phyloP scores from a whole-genome alignment of 2,329 filamentous ascomycete genomes.

The Ophidiomyces ophidiicola region DNA sequence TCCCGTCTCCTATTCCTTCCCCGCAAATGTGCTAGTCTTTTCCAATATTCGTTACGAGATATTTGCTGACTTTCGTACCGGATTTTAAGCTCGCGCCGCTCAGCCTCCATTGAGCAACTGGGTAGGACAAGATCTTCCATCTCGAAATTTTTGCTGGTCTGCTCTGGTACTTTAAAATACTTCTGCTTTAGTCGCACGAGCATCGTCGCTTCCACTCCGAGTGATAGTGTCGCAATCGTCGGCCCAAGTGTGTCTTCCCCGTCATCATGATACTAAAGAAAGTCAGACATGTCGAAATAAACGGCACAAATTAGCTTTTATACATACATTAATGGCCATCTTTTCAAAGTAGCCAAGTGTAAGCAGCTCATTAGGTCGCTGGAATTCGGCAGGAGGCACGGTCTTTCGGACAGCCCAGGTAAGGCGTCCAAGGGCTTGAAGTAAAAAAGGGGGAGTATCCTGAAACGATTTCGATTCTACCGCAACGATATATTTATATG shows the following conservation, averaged over 20 bases:
- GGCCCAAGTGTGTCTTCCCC: constrained; percentile 45
- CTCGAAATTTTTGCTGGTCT: constrained; percentile 10
- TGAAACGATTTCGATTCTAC: constrained; percentile 35
- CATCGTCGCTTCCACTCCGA: constrained; percentile 44
- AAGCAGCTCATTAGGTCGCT: constrained; percentile 45
- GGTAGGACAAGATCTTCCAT: constrained; percentile 23
- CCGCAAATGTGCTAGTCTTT: constrained; percentile 19
- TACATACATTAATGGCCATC: constrained; percentile 41
- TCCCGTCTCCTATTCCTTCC: constrained; percentile 20
- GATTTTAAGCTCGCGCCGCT: constrained; percentile 20
- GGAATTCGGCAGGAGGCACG: constrained; percentile 21
- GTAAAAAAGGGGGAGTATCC: constrained; percentile 33
- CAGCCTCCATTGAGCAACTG: constrained; percentile 21
- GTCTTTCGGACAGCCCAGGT: constrained; percentile 42
- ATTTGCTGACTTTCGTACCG: constrained; percentile 17
- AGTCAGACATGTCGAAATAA: background rate
- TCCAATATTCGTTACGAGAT: constrained; percentile 17
- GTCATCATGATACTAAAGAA: constrained; percentile 44
- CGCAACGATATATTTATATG: constrained; percentile 47
- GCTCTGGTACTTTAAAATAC: constrained; percentile 24
- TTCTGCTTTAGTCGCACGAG: constrained; percentile 43
- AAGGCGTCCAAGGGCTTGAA: constrained; percentile 37
- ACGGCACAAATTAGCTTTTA: background rate
- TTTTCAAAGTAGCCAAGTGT: constrained; percentile 44
- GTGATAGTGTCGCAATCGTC: constrained; percentile 43